phyloP scores from a whole-genome alignment of 2,329 filamentous ascomycete species.

The Leptodontidium sp. region DNA sequence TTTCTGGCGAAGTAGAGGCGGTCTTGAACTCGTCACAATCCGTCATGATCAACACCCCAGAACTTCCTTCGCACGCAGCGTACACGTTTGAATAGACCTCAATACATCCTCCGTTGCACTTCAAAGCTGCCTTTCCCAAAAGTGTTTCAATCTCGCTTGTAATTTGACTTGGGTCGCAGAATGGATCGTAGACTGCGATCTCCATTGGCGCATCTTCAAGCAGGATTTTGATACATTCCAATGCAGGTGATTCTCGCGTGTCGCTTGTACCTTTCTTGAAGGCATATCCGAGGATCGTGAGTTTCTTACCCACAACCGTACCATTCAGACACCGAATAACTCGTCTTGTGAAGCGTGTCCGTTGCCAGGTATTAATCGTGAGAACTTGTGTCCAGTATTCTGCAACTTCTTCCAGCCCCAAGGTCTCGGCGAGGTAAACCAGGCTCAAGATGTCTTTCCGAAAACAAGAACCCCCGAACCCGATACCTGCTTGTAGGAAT shows the following conservation, averaged over 20 bases:
- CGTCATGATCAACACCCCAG: slow-evolving; percentile 59
- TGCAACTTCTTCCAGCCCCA: slow-evolving; percentile 75
- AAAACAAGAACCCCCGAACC: slow-evolving; percentile 84
- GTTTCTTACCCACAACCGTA: slow-evolving; percentile 73
- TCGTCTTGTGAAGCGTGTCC: slow-evolving; percentile 71
- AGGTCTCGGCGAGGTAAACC: slow-evolving; percentile 75
- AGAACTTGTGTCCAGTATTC: slow-evolving; percentile 80
- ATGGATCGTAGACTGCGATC: slow-evolving; percentile 74
- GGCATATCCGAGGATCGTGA: slow-evolving; percentile 77
- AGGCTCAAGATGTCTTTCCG: slow-evolving; percentile 81
- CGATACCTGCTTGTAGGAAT: slow-evolving; percentile 78
- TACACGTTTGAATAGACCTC: slow-evolving; percentile 54
- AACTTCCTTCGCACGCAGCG: slow-evolving; percentile 53
- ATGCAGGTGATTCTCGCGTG: slow-evolving; percentile 74
- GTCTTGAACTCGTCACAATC: slow-evolving; percentile 61
- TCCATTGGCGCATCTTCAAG: slow-evolving; percentile 69
- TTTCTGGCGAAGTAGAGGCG: slow-evolving; percentile 22
- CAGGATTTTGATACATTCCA: slow-evolving; percentile 72
- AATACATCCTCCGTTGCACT: slow-evolving; percentile 46
- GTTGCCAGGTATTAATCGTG: slow-evolving; percentile 79
- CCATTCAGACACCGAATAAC: slow-evolving; percentile 74
- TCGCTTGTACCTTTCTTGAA: slow-evolving; percentile 85
- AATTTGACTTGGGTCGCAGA: slow-evolving; percentile 51
- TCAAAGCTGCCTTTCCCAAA: slow-evolving; percentile 43
- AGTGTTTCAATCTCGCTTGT: slow-evolving; percentile 49